Conservation (phyloP, 1,139 yeast genomes). For the Yamadazyma atlantica region DNA sequence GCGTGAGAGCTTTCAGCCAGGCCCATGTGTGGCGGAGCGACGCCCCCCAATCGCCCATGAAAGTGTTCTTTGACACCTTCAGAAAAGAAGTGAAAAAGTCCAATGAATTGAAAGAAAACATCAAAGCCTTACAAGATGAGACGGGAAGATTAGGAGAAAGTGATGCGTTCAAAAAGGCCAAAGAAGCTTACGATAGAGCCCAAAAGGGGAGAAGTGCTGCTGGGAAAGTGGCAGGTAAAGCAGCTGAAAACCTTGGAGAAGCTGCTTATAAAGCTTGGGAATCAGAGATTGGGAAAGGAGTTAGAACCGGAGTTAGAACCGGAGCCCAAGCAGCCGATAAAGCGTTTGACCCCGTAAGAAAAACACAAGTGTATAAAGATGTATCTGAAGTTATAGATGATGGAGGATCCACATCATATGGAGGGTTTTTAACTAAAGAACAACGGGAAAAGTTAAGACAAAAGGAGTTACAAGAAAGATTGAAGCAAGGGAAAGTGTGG, state of each 20-base stretch:
- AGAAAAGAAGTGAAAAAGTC: conserved; percentile 88
- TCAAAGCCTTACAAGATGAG: conserved; percentile 94
- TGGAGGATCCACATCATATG: conserved; percentile 84
- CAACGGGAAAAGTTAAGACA: conserved; percentile 75
- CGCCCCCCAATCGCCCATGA: conserved; percentile 70
- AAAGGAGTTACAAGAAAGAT: conserved; percentile 50
- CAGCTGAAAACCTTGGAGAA: conserved; percentile 92
- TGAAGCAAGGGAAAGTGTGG: conserved; percentile 56
- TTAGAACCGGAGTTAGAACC: conserved; percentile 74
- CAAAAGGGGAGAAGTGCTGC: conserved; percentile 80
- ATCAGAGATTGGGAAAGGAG: conserved; percentile 85
- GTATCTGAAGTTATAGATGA: conserved; percentile 89
- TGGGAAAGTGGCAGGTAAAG: conserved; percentile 78
- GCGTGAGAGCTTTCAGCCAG: neutral
- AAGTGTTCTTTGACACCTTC: conserved; percentile 92
- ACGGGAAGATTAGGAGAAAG: conserved; percentile 94
- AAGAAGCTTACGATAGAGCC: conserved; percentile 88
- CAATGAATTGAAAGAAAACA: conserved; percentile 84
- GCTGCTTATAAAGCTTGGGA: conserved; percentile 96
- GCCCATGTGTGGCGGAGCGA: conserved; percentile 9
- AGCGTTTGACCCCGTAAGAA: conserved; percentile 90
- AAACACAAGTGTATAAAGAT: conserved; percentile 87
- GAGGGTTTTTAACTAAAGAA: conserved; percentile 89
- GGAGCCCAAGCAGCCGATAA: conserved; percentile 84
- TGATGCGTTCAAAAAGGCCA: conserved; percentile 90